Conservation (phyloP, 257 asterid species). For the Lycium barbarum region DNA sequence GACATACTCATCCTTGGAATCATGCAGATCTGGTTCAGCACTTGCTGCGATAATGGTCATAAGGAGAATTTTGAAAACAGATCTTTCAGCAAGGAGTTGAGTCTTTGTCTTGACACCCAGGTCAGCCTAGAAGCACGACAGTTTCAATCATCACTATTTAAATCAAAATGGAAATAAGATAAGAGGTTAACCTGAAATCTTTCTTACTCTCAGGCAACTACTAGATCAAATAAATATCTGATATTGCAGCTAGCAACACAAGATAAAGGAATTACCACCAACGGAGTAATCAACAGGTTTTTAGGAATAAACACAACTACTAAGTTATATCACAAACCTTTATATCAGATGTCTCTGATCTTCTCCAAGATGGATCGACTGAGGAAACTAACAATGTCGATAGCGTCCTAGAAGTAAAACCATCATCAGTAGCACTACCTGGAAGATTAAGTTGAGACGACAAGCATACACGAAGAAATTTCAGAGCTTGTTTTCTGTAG, state of each 20-base stretch:
- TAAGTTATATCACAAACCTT: slow-evolving; percentile 64
- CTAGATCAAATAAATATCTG: not conserved
- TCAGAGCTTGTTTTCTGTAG: slow-evolving; percentile 89
- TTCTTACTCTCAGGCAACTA: slow-evolving; percentile 17
- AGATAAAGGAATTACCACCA: slow-evolving; percentile 3
- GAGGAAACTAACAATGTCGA: slow-evolving; percentile 78
- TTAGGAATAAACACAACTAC: slow-evolving; percentile 28
- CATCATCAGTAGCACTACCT: slow-evolving; percentile 80
- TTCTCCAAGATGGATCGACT: slow-evolving; percentile 85
- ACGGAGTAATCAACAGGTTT: slow-evolving; percentile 20
- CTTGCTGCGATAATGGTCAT: slow-evolving; percentile 94
- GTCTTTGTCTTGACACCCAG: slow-evolving; percentile 99
- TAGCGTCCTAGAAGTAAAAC: slow-evolving; percentile 70
- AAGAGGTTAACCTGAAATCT: slow-evolving; percentile 12
- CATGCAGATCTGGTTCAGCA: slow-evolving; percentile 85
- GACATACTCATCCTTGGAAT: slow-evolving; percentile 83
- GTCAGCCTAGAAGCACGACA: slow-evolving; percentile 79
- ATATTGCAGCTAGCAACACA: slow-evolving; percentile 13
- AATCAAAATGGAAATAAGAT: slow-evolving; percentile 18
- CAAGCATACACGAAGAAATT: slow-evolving; percentile 91
- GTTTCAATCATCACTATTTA: not conserved
- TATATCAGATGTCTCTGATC: slow-evolving; percentile 85
- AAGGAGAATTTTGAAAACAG: slow-evolving; percentile 92
- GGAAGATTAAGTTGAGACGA: slow-evolving; percentile 98
- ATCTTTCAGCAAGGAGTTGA: slow-evolving; percentile 98